Evolutionary conservation across 2,329 filamentous ascomycete species (phyloP), one percentile per base, ranked within the genome.

Genomic region (Paraphaeosphaeria sporulosa): DNA sequence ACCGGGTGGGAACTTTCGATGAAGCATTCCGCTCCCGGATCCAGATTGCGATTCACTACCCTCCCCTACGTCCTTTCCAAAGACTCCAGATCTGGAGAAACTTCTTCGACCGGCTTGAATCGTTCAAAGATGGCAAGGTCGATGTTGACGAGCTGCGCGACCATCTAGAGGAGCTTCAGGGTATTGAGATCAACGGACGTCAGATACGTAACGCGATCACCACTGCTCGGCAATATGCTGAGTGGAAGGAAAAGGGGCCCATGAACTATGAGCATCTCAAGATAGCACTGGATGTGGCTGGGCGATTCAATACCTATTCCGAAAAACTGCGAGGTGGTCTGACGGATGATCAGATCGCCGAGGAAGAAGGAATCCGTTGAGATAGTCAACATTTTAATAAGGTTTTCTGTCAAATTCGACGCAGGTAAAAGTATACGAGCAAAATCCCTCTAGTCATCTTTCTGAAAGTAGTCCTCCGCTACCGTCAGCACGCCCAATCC

Each of bases 31-130:
- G 70, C 27, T 71, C 63, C 17, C 69, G 66, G 36, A 71, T 69
- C 75, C 77, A 2, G 74, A 76, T 63, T 81, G 81, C 82, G 77
- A 80, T 51, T 76, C 81, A 43, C 74, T 85, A 44, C 70, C 83
- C 1, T 73, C 83, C 3, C 71, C 83, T 32, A 79, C 83, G 66
- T 78, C 82, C 62, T 2, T 61, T 70, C 1, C 73, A 74, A 9
- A 71, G 79, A 9, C 71, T 71, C 23, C 72, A 72, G n/a, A 73
- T 83, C 43, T 82, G 80, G 34, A 76, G 80, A 4, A 64, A 59
- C 30, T 65, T 65, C 42, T 47, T 67, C 17, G 21, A 55, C 9
- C 49, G 60, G n/a, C 42, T 70, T 3, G 57, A 58, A 2, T 59
- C 58, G 9, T 60, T 61, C 40, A 52, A 63, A 4, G 40, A 50